Conservation (phyloP, 257 asterid genomes). For the Solanum okadae region DNA sequence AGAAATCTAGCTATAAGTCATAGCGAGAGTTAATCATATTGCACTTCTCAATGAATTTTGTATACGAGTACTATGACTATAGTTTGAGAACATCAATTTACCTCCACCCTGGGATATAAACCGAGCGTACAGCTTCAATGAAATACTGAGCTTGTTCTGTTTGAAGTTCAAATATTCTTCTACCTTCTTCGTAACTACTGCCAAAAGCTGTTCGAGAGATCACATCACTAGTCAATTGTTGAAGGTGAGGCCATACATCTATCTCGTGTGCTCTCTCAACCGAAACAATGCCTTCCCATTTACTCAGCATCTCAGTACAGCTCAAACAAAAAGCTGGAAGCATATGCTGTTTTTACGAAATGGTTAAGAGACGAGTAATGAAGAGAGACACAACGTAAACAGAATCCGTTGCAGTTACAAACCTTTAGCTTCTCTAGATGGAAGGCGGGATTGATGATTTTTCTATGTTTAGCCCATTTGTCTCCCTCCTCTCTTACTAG, state of each 20-base stretch:
- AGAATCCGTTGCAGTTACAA: not conserved
- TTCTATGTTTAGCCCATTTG: constrained; percentile 57
- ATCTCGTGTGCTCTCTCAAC: not conserved
- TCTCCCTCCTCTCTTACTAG: constrained; percentile 20
- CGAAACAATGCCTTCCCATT: not conserved
- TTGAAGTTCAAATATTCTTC: constrained; percentile 33
- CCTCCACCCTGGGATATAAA: constrained; percentile 14
- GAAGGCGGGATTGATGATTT: constrained; percentile 13
- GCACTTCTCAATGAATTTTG: no score
- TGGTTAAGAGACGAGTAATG: not conserved
- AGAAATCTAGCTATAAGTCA: not conserved
- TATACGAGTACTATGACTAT: not conserved
- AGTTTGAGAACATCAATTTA: not conserved
- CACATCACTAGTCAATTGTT: constrained; percentile 18
- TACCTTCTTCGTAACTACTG: constrained; percentile 38
- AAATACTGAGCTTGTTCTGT: not conserved
- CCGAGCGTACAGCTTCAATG: not conserved
- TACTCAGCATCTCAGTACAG: constrained; percentile 17
- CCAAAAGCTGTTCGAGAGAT: constrained; percentile 47
- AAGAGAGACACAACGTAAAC: not conserved
- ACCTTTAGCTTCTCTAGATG: not conserved
- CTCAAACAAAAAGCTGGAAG: constrained; percentile 34
- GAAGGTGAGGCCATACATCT: constrained; percentile 35
- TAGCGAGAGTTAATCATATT: accelerated
- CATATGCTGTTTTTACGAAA: constrained; percentile 20